A percentile compares a stretch with the other conserved stretches of the same genome.
Evolutionary conservation across 1,284 basidiomycete genomes (phyloP).

Genomic region (Leccinum subfulvum): DNA sequence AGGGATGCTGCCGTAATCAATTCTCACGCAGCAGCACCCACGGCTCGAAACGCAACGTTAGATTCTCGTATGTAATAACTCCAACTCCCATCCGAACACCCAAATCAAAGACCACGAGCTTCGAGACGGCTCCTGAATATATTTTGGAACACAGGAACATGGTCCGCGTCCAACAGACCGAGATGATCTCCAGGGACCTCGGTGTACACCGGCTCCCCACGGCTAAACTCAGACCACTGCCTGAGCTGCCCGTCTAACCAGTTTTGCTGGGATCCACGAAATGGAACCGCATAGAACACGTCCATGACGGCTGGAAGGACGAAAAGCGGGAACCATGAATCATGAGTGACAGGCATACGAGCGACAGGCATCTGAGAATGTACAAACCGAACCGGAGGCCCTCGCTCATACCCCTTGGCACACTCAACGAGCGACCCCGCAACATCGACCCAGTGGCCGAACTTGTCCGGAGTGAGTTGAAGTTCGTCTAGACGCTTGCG

Average conservation of each 20-base stretch:
- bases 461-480: conserved; percentile 25
- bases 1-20: no score
- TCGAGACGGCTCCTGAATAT: neutral
- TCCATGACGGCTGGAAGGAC: conserved; percentile 14
- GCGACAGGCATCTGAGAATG: conserved; percentile 7
- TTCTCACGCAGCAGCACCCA: no score
- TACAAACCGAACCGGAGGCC: conserved; percentile 23
- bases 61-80: no score
- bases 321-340: neutral
- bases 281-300: conserved; percentile 27
- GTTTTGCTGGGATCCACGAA: conserved; percentile 21
- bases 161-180: neutral
- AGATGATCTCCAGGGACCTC: neutral
- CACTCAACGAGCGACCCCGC: conserved; percentile 29
- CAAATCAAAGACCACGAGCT: neutral
- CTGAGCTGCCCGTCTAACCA: conserved; percentile 14
- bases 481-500: conserved; percentile 24
- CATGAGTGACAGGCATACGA: neutral
- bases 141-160: neutral
- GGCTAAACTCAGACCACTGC: neutral
- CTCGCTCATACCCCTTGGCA: conserved; percentile 26
- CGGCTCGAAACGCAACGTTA: no score
- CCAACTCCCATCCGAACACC: no score
- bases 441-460: conserved; percentile 29
- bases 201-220: neutral